phyloP scores from a whole-genome alignment of 1,284 basidiomycete genomes.

The Sporisorium reilianum region DNA sequence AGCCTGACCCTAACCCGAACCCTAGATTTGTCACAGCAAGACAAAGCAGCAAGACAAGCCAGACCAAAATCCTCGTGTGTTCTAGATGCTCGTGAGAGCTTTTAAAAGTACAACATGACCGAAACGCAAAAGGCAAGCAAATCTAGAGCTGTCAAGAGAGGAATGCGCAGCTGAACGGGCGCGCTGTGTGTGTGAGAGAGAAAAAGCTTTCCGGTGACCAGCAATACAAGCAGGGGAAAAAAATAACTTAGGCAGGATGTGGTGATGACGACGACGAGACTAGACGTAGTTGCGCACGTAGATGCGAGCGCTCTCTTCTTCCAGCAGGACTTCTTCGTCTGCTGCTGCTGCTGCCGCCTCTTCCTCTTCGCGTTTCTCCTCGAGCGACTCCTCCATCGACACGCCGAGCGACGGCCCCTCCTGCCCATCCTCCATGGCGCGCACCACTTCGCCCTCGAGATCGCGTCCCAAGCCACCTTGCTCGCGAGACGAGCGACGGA shows the following conservation, averaged over 20 bases:
- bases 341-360: no score
- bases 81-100: no score
- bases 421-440: constrained; percentile 45
- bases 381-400: constrained; percentile 34
- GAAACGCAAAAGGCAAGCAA: no score
- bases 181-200: not conserved
- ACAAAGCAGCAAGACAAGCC: not conserved
- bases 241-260: no score
- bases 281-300: constrained; percentile 12
- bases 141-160: no score
- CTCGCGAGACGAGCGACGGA: constrained; percentile 56
- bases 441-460: constrained; percentile 57
- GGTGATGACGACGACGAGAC: not conserved
- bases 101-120: no score
- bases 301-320: constrained; percentile 11
- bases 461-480: constrained; percentile 64
- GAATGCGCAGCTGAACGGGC: no score
- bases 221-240: not conserved
- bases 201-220: constrained; percentile 7
- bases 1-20: not conserved
- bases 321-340: not conserved
- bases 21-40: not conserved
- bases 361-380: no score
- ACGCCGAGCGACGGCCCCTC: constrained; percentile 41
- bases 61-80: no score